These are phyloP conservation scores for Colletotrichum sp. DNA, from an alignment of 2,329 filamentous ascomycete species.

Conservation along the genomic window DNA sequence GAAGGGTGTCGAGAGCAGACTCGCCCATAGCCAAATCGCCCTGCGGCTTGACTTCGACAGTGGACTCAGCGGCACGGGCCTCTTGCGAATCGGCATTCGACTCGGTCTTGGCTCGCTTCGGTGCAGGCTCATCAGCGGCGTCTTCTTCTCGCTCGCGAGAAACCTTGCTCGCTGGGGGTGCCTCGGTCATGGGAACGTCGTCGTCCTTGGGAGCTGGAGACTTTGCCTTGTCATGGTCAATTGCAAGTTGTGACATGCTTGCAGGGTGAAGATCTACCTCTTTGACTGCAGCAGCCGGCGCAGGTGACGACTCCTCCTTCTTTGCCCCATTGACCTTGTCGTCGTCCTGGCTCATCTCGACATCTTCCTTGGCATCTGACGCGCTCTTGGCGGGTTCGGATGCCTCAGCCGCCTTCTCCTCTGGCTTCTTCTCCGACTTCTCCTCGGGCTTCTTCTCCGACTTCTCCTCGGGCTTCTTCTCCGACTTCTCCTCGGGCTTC, in stretches of 20 bases:
- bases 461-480: not conserved
- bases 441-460: constrained; percentile 6
- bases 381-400: constrained; percentile 15
- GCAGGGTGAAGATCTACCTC: constrained; percentile 41
- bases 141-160: constrained; percentile 83
- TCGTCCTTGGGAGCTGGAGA: not conserved
- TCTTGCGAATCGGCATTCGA: constrained; percentile 46
- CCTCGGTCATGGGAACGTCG: constrained; percentile 62
- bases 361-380: constrained; percentile 10
- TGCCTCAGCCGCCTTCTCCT: constrained; percentile 5
- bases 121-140: constrained; percentile 65
- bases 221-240: constrained; percentile 36
- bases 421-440: not conserved
- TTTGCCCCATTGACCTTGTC: constrained; percentile 8
- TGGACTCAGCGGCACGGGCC: constrained; percentile 20
- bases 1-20: constrained; percentile 31
- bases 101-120: constrained; percentile 83
- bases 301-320: not conserved
- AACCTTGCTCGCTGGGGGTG: constrained; percentile 60
- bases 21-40: constrained; percentile 21
- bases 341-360: constrained; percentile 15
- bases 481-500: not conserved
- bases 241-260: constrained; percentile 43
- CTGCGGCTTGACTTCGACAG: constrained; percentile 33
- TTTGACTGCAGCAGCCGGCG: constrained; percentile 18